phyloP scores from a whole-genome alignment of 164 flowering plant species.

The Akebia trifoliata region DNA sequence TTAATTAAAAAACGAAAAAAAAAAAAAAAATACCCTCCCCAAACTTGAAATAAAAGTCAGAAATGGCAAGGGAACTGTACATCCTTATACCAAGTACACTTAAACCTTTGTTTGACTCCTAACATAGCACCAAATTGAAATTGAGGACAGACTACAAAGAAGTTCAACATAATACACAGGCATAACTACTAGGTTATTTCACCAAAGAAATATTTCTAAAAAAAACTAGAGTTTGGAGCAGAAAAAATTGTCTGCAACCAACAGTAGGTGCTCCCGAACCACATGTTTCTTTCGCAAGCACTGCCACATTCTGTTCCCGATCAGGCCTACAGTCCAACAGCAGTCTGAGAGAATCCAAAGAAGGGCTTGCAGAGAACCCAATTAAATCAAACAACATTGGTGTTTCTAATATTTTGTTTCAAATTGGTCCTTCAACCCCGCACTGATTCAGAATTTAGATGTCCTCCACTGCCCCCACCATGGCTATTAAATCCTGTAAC shows the following conservation, averaged over 20 bases:
- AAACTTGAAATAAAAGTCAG: too few relatives aligned
- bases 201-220: too few relatives aligned
- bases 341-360: not conserved
- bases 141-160: not conserved
- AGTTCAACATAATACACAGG: not conserved
- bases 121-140: not conserved
- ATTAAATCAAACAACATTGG: not conserved
- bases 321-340: too few relatives aligned
- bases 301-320: too few relatives aligned
- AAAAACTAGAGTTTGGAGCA: too few relatives aligned
- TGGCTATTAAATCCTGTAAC: slow-evolving; percentile 34
- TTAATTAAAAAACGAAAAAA: too few relatives aligned
- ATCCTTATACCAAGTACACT: not conserved
- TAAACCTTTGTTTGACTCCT: not conserved
- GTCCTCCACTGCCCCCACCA: slow-evolving; percentile 34
- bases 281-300: not conserved
- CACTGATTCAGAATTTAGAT: slow-evolving; percentile 39
- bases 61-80: too few relatives aligned
- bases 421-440: slow-evolving; percentile 18
- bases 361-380: not conserved
- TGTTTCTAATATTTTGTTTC: not conserved
- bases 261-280: not conserved
- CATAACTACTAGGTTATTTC: too few relatives aligned
- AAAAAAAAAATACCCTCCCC: too few relatives aligned
- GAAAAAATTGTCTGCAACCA: too few relatives aligned